Conservation (phyloP, 306 rosid genomes). For the Cajanus cajan region DNA sequence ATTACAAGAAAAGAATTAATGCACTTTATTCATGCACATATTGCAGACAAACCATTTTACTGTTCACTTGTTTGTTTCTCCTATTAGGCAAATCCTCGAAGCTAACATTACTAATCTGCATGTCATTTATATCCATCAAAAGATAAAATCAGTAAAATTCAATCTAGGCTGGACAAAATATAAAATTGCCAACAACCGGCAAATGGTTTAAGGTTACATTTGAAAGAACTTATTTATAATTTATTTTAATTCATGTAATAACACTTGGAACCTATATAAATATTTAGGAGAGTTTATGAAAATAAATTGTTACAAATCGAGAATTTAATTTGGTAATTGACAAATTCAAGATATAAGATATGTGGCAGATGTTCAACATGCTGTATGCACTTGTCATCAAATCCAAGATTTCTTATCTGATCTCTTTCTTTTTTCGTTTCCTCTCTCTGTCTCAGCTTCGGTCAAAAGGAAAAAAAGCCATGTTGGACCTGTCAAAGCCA, state of each 20-base stretch:
- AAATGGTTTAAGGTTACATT: too few species aligned
- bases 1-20: constrained; percentile 37
- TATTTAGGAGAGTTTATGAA: too few species aligned
- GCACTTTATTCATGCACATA: constrained; percentile 27
- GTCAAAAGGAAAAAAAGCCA: constrained; percentile 43
- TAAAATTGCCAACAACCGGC: neutral
- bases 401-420: constrained; percentile 15
- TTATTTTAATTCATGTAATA: too few species aligned
- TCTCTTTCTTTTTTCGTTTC: neutral
- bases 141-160: neutral
- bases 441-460: constrained; percentile 15
- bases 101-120: neutral
- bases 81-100: neutral
- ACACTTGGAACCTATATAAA: too few species aligned
- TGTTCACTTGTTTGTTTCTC: neutral
- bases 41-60: constrained; percentile 11
- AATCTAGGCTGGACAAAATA: too few species aligned
- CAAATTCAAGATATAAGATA: neutral
- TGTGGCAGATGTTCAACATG: constrained; percentile 30
- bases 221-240: neutral
- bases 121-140: neutral
- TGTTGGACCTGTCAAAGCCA: constrained; percentile 81
- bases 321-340: neutral
- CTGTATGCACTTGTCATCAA: constrained; percentile 24
- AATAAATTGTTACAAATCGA: too few species aligned